Conservation (phyloP, 345 rosid genomes). For the Isatis tinctoria region DNA sequence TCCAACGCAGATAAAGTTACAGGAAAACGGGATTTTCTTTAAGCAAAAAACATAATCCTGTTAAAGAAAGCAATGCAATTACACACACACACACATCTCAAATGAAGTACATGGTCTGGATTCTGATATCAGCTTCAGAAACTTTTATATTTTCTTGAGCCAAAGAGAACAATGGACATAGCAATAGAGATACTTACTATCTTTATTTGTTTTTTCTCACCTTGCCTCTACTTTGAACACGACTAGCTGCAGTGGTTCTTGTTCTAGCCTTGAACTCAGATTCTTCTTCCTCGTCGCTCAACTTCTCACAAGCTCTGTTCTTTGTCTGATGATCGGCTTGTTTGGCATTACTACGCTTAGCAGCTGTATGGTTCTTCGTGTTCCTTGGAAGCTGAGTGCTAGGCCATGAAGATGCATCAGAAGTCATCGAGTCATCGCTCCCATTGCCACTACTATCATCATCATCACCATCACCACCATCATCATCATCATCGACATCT, state of each 20-base stretch:
- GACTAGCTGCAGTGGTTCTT: constrained; percentile 41
- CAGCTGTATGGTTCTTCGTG: constrained; percentile 30
- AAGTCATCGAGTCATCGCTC: constrained; percentile 75
- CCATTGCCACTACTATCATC: constrained; percentile 25
- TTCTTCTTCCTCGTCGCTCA: constrained; percentile 30
- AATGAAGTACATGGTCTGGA: constrained; percentile 8
- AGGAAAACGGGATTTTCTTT: constrained; percentile 21
- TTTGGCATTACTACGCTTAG: constrained; percentile 27
- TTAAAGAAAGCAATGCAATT: constrained; percentile 16
- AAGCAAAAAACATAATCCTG: constrained; percentile 15
- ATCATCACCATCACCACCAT: constrained; percentile 8
- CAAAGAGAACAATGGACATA: constrained; percentile 9
- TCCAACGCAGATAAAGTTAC: constrained; percentile 16
- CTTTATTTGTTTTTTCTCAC: constrained; percentile 40
- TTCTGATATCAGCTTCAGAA: constrained; percentile 1
- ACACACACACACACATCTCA: constrained; percentile 11
- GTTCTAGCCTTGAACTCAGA: constrained; percentile 32
- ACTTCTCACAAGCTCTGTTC: constrained; percentile 30
- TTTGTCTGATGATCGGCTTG: constrained; percentile 33
- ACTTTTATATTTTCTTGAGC: not conserved
- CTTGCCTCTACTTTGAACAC: constrained; percentile 43
- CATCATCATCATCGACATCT: constrained; percentile 8
- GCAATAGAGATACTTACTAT: no score
- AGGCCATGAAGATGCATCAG: constrained; percentile 78
- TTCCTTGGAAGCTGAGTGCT: constrained; percentile 35